These are phyloP conservation scores for Acaromyces ingoldii DNA, from an alignment of 1,284 basidiomycete species.

Conservation along the genomic window DNA sequence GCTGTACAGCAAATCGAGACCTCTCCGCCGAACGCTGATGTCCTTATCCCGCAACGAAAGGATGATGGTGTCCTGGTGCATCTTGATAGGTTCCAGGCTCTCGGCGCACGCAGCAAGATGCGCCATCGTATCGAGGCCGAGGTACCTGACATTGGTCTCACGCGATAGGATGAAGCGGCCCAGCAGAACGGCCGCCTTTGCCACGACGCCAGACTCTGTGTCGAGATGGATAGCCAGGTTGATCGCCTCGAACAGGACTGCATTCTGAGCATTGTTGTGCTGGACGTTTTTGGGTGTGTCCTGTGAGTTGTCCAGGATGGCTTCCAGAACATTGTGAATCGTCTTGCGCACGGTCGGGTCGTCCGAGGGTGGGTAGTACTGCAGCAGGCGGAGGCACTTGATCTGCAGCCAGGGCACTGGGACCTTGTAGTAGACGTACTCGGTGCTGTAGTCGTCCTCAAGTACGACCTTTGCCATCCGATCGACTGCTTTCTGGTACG, in stretches of 20 bases:
- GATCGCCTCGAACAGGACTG: constrained; percentile 97
- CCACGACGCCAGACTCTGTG: constrained; percentile 80
- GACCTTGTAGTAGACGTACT: constrained; percentile 95
- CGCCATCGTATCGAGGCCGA: constrained; percentile 96
- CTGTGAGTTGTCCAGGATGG: constrained; percentile 87
- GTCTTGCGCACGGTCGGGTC: constrained; percentile 73
- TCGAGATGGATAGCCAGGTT: constrained; percentile 94
- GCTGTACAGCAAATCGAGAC: constrained; percentile 91
- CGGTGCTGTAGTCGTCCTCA: constrained; percentile 77
- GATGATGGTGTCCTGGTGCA: constrained; percentile 92
- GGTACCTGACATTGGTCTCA: constrained; percentile 96
- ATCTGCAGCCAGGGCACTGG: constrained; percentile 98
- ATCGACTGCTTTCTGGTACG: constrained; percentile 90
- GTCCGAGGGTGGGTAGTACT: constrained; percentile 84
- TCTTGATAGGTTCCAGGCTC: constrained; percentile 84
- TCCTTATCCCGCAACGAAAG: constrained; percentile 91
- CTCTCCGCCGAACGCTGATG: constrained; percentile 89
- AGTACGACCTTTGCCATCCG: constrained; percentile 79
- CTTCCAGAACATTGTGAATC: constrained; percentile 78
- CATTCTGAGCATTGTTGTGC: constrained; percentile 97
- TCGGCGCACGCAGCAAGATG: constrained; percentile 84
- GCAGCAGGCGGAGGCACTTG: constrained; percentile 83
- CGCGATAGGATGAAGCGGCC: constrained; percentile 94
- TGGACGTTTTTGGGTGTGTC: constrained; percentile 92
- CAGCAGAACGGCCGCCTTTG: constrained; percentile 82